Base-by-base conservation (phyloP, 2,329 filamentous ascomycete genomes). In the Alternaria hordeiaustralica region DNA sequence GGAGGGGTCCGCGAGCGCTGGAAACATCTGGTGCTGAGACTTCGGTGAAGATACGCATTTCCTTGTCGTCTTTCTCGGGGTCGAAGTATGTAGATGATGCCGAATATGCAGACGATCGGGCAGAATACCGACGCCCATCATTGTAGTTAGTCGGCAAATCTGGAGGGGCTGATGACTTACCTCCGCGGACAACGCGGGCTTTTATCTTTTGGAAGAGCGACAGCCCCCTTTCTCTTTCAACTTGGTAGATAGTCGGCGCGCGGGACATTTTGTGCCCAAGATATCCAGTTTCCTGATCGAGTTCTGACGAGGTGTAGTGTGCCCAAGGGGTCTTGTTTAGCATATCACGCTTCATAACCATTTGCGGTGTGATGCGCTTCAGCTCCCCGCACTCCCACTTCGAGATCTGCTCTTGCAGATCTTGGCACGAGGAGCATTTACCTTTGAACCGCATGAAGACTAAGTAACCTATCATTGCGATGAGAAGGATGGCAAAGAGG, bases 351-450 rank as follows among this genome's bases (percentile, higher is more conserved):
- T 51, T 11, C 46, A 36, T 57, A 10, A 67, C 57, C 57, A 63
- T 61, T 8, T 55, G 41, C 6, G 53, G 58, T 6, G 64, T 67
- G 15, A 67, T 63, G 5, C 41, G 26, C 36, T 63, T 63, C 13
- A 63, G 51, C 30, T 69, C 61, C 2, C 64, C 66, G 4, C 51
- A 50, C 21, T 67, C 30, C 57, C 60, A 69, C 36, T 65, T 67
- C 3, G 25, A n/a, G 6, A 69, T 45, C 23, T 67, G 47, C 7
- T 51, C 30, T 15, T 56, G 28, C 36, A 59, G 46, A 12, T 23
- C 33, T 21, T 28, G 26, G 46, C 66, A 69, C 1, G 49, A 58
- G 3, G 55, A 60, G 44, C 66, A 69, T 25, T 65, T 49, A 18
- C 57, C 66, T 21, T 45, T 51, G n/a, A 28, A 59, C 2, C 61